Base-by-base conservation (phyloP, 2,329 filamentous ascomycete species). In the Rutstroemia sp. region DNA sequence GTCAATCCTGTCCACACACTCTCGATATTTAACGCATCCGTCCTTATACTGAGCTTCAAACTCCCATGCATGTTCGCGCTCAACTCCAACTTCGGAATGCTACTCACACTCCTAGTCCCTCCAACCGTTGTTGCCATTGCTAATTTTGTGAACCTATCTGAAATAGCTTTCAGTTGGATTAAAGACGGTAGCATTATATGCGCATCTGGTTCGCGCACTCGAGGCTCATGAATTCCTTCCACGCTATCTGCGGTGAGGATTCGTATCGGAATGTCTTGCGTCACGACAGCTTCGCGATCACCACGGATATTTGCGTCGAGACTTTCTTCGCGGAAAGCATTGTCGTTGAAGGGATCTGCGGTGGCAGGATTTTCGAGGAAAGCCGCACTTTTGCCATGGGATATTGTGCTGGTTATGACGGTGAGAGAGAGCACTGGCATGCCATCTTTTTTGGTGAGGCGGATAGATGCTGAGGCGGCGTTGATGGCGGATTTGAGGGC, bases 51-150 rank as follows among this genome's bases (percentile, higher is more conserved):
- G 60, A 99, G 78, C 48, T 84, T 84, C 57, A 99, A 75, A 57
- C 84, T 86, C 19, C 94, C 94, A 71, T 95, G 89, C 90, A 96
- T 96, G 71, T 96, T 99, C 30, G 92, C 94, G 54, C 87, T 87
- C 45, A 97, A 74, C 69, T 96, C 90, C 3, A 99, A 76, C 66
- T 91, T 89, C 0, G 89, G 82, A 3, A 66, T 64, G n/a, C 67
- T 65, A 54, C 58, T 41, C 54, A 44, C 52, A 9, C 48, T 54
- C 21, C 58, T 63, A 14, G 17, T 64, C 54, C 17, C 62, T 34
- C 63, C 63, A 38, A 61, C 63, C 34, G 60, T 61, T 5, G 72
- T 75, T 21, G 76, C 74, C 49, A 81, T 73, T 3, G 89, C 89
- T 2, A 97, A 82, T 67, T 89, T 92, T 44, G 91, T 97, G 73